These are phyloP conservation scores for Quercus berberidifolia DNA, from an alignment of 306 rosid genomes.

Conservation along the genomic window DNA sequence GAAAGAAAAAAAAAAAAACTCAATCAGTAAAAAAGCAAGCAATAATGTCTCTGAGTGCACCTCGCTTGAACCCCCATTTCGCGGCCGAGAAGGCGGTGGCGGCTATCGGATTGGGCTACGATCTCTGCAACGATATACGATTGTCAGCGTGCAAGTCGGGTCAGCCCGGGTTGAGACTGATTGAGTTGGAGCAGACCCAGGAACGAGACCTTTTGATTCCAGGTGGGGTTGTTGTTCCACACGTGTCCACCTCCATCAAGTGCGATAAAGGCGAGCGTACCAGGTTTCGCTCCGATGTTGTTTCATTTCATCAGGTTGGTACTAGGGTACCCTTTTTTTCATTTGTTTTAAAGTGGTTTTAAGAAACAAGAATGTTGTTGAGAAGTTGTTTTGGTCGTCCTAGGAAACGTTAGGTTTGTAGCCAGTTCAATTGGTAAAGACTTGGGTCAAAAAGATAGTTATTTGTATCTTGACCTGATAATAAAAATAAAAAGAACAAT, in stretches of 20 bases:
- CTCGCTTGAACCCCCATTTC: slow-evolving; percentile 41
- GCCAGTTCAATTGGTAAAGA: no score
- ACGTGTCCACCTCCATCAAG: slow-evolving; percentile 61
- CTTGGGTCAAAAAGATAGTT: no score
- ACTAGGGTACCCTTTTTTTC: slow-evolving; percentile 5
- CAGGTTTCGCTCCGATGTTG: slow-evolving; percentile 69
- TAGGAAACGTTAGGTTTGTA: no score
- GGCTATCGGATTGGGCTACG: slow-evolving; percentile 72
- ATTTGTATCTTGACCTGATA: no score
- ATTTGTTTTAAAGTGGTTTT: not conserved
- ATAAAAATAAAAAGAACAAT: no score
- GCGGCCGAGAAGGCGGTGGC: slow-evolving; percentile 76
- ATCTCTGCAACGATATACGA: slow-evolving; percentile 56
- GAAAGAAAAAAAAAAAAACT: not conserved
- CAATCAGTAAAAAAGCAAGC: not conserved
- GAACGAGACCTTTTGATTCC: slow-evolving; percentile 64
- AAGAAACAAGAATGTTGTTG: not conserved
- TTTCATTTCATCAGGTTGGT: slow-evolving; percentile 54
- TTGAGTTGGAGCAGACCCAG: slow-evolving; percentile 45
- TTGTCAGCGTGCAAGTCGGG: slow-evolving; percentile 44
- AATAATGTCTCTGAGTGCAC: slow-evolving; percentile 30
- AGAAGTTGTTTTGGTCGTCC: not conserved
- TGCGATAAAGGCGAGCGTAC: slow-evolving; percentile 89
- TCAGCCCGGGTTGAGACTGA: slow-evolving; percentile 38
- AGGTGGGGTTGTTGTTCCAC: slow-evolving; percentile 46